Conservation (phyloP, 352 stramenopile species). For the Globisporangium splendens region DNA sequence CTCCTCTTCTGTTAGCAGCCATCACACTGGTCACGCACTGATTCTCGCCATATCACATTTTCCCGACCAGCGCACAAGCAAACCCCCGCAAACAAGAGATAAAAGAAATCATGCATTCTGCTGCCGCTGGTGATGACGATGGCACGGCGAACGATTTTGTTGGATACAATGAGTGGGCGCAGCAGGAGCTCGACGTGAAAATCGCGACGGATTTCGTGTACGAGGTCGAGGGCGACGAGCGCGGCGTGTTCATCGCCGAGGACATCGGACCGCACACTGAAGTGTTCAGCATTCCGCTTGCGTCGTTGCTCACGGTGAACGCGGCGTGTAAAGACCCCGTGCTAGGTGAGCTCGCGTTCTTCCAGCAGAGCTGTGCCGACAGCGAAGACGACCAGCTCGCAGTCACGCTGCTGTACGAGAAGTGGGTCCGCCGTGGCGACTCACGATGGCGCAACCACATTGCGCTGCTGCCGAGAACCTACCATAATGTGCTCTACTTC, state of each 20-base stretch:
- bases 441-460: conserved; percentile 72
- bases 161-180: conserved; percentile 81
- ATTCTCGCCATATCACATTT: no score
- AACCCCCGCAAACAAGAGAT: background rate
- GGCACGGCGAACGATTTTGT: conserved; percentile 31
- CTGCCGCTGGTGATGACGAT: no score
- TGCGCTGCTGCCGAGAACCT: conserved; percentile 44
- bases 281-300: conserved; percentile 61
- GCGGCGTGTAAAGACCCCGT: conserved; percentile 25
- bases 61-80: no score
- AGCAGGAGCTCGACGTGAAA: conserved; percentile 40
- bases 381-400: conserved; percentile 67
- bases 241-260: conserved; percentile 78
- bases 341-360: conserved; percentile 41
- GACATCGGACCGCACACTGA: conserved; percentile 71
- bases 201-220: conserved; percentile 83
- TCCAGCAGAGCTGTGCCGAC: conserved; percentile 38
- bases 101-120: background rate
- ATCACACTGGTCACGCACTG: no score
- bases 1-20: no score
- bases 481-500: conserved; percentile 78
- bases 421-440: conserved; percentile 31
- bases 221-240: conserved; percentile 56
- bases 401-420: conserved; percentile 71
- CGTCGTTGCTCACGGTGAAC: conserved; percentile 55